Base-by-base conservation (phyloP, 2,329 filamentous ascomycete genomes). In the Thelonectria discophora region DNA sequence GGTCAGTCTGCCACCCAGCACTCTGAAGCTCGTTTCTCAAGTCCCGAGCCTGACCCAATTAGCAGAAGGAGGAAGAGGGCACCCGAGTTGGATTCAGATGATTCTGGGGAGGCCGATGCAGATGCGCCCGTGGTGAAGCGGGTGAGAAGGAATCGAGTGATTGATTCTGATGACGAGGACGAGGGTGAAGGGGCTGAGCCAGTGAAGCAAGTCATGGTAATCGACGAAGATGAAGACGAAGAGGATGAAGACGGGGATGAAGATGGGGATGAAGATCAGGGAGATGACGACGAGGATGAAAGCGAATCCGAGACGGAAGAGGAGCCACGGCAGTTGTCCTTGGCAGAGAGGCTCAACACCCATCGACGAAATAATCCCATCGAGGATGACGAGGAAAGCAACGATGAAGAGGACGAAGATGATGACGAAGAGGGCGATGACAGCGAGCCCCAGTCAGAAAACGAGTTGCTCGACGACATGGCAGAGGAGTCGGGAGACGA, bases 401-500 rank as follows among this genome's bases (percentile, higher is more conserved):
- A 62, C 6, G 55, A 61, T 1, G 64, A 66, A 1, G 65, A 65
- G 0, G 51, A 46, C 1, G 65, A 67, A 2, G 64, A 62, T 2
- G 64, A 68, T 15, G 65, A 68, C 8, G 59, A 61, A 2, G 69
- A 66, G 0, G 68, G 67, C 2, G 69, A 72, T 1, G 68, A 64
- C 0, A 68, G 69, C 5, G 69, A 68, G 34, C 12, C 10, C 43
- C 18, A 20, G 1, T 69, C 62, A 27, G 65, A 64, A 43, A 61
- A 72, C 17, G 74, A 66, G 1, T 67, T 76, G 24, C 62, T 78
- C 7, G 68, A 72, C 46, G 65, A 66, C 17, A 75, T 78, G 73
- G 77, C 77, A 0, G 75, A 72, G 2, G 77, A 73, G 2, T 71
- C 69, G 8, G 70, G 69, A n/a, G 69, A 64, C 2, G 69, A 73